A percentile compares a stretch with the other conserved stretches of the same genome.
Conservation (phyloP, 352 stramenopile genomes). For the Globisporangium paroecandrum region DNA sequence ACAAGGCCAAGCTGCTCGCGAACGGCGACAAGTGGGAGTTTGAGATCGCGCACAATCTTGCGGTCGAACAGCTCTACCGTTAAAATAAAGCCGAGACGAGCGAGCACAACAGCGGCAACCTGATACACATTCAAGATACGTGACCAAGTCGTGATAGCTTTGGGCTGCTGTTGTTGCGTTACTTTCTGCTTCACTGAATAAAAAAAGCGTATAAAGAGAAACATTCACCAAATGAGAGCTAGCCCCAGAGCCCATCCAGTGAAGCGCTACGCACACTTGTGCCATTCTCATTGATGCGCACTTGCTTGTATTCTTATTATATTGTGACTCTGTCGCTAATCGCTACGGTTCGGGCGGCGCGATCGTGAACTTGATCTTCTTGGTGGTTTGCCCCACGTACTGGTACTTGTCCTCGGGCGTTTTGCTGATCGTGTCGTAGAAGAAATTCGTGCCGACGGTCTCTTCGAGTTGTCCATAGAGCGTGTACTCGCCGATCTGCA, state of each 20-base stretch:
- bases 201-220: slow-evolving; percentile 3
- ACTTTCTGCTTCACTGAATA: background rate
- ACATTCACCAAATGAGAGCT: slow-evolving; percentile 8
- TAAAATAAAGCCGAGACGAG: slow-evolving; percentile 52
- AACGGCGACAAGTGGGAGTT: slow-evolving; percentile 99
- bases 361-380: slow-evolving; percentile 83
- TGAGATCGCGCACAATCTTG: slow-evolving; percentile 99
- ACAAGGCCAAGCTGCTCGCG: slow-evolving; percentile 99
- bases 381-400: slow-evolving; percentile 66
- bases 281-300: background rate
- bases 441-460: slow-evolving; percentile 75
- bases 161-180: background rate
- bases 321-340: background rate
- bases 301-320: background rate
- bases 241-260: background rate
- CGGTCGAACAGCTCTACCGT: slow-evolving; percentile 98
- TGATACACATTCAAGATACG: background rate
- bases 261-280: background rate
- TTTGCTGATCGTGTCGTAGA: slow-evolving; percentile 64
- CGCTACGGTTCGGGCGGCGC: slow-evolving; percentile 47
- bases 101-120: background rate
- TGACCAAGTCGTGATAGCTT: background rate
- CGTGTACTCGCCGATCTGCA: slow-evolving; percentile 69
- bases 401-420: slow-evolving; percentile 43
- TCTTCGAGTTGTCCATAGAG: slow-evolving; percentile 69